These are phyloP conservation scores for Xylaria bambusicola DNA, from an alignment of 495 filamentous ascomycete species.

Conservation along the genomic window DNA sequence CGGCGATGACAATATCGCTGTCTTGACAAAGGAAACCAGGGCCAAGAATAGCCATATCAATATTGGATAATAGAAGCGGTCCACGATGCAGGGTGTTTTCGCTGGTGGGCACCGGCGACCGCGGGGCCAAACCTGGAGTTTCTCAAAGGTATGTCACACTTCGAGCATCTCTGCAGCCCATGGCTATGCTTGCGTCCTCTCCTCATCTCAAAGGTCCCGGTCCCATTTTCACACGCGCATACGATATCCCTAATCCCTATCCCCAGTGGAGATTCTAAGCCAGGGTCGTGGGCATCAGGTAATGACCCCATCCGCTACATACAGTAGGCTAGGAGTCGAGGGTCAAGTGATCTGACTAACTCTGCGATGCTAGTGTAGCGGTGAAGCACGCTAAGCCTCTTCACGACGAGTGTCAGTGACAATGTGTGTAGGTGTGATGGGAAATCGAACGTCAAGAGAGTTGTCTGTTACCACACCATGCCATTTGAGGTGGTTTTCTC, in stretches of 20 bases:
- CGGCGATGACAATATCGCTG: background rate
- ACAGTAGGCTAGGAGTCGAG: no score
- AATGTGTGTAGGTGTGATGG: background rate
- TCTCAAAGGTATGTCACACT: conserved; percentile 36
- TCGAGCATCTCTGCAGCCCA: background rate
- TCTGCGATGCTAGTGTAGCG: conserved; percentile 12
- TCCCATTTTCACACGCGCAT: background rate
- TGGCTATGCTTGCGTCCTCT: conserved; percentile 12
- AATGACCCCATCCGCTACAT: background rate
- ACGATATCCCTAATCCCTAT: background rate
- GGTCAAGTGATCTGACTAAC: conserved; percentile 13
- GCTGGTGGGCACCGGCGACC: conserved; percentile 31
- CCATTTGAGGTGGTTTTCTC: background rate
- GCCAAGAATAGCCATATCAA: no score
- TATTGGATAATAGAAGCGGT: background rate
- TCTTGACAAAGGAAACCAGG: no score
- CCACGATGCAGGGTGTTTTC: conserved; percentile 36
- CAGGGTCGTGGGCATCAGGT: conserved; percentile 6
- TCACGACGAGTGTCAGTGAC: conserved; percentile 10
- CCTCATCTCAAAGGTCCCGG: background rate
- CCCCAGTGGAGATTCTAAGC: no score
- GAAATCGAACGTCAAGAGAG: no score
- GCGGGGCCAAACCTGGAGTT: conserved; percentile 36
- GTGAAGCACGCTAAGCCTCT: conserved; percentile 6
- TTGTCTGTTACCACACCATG: no score